Evolutionary conservation across 768 basidiomycete species (phyloP).

Genomic region (Tricholomella constricta): DNA sequence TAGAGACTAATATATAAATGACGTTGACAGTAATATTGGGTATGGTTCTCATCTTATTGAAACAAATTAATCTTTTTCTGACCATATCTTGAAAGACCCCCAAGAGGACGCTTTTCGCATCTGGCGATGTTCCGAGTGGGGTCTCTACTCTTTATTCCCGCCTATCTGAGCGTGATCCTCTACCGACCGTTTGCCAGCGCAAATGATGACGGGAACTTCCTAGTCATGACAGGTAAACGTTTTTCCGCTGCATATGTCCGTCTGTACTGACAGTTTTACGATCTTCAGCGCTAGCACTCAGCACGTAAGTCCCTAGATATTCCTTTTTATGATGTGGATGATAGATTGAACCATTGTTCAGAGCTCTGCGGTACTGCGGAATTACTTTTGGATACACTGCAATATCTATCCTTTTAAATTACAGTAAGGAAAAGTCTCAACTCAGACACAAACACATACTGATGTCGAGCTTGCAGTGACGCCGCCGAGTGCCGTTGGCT

Average conservation of each 20-base stretch:
- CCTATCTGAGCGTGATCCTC: constrained; percentile 78
- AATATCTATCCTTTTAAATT: constrained; percentile 84
- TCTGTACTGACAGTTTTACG: constrained; percentile 9
- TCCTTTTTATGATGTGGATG: neutral
- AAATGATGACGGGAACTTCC: constrained; percentile 66
- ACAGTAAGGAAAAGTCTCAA: constrained; percentile 49
- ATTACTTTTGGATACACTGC: constrained; percentile 90
- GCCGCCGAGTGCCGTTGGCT: constrained; percentile 83
- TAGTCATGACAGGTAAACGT: constrained; percentile 80
- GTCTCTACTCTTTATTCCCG: constrained; percentile 83
- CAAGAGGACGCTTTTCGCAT: constrained; percentile 80
- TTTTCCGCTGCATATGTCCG: constrained; percentile 10
- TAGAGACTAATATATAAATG: constrained; percentile 2
- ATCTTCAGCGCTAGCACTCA: constrained; percentile 62
- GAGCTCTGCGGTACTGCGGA: constrained; percentile 86
- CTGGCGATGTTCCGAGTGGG: constrained; percentile 90
- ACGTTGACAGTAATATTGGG: constrained; percentile 61
- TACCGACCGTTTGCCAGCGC: constrained; percentile 76
- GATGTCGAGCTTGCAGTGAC: constrained; percentile 63
- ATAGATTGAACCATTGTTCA: constrained; percentile 29
- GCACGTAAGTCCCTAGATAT: constrained; percentile 64
- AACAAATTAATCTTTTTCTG: constrained; percentile 7
- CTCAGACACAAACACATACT: constrained; percentile 4
- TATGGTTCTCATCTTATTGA: constrained; percentile 23
- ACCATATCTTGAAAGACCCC: constrained; percentile 52